Evolutionary conservation across 352 stramenopile genomes (phyloP).

Genomic region (Phytophthora fragariaefolia): DNA sequence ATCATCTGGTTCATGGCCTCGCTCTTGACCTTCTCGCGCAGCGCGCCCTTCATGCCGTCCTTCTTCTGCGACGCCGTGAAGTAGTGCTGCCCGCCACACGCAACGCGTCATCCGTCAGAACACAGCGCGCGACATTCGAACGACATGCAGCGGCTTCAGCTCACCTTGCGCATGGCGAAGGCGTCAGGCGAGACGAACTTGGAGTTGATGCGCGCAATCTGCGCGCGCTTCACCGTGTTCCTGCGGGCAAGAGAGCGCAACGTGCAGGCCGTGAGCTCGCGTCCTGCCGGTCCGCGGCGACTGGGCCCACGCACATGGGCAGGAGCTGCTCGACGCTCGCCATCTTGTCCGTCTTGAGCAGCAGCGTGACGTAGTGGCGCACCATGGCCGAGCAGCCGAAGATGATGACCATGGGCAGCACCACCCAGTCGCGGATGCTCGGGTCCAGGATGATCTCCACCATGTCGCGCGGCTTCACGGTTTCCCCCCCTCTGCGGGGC

Average conservation of each 20-base stretch:
- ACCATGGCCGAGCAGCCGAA: conserved; percentile 88
- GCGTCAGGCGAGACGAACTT: conserved; percentile 86
- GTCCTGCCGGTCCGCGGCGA: background rate
- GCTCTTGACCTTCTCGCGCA: conserved; percentile 91
- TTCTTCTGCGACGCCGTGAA: conserved; percentile 91
- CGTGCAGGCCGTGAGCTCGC: background rate
- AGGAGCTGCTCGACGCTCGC: conserved; percentile 75
- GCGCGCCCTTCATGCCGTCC: conserved; percentile 80
- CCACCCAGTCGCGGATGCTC: conserved; percentile 95
- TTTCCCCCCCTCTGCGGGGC: no score
- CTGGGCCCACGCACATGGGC: conserved; percentile 61
- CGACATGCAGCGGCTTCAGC: no score
- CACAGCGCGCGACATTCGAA: conserved; percentile 3
- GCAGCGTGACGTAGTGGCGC: conserved; percentile 85
- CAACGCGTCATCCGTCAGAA: conserved; percentile 1
- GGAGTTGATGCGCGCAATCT: conserved; percentile 89
- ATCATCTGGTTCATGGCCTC: conserved; percentile 94
- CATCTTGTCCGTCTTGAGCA: conserved; percentile 88
- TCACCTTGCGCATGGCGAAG: conserved; percentile 91
- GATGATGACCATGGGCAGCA: conserved; percentile 98
- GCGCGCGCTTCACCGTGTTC: conserved; percentile 86
- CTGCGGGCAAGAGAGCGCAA: conserved; percentile 38
- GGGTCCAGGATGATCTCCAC: conserved; percentile 93
- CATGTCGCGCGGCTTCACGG: no score
- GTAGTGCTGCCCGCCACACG: conserved; percentile 65